These are phyloP conservation scores for Vigna mungo DNA, from an alignment of 306 rosid species.

Conservation along the genomic window DNA sequence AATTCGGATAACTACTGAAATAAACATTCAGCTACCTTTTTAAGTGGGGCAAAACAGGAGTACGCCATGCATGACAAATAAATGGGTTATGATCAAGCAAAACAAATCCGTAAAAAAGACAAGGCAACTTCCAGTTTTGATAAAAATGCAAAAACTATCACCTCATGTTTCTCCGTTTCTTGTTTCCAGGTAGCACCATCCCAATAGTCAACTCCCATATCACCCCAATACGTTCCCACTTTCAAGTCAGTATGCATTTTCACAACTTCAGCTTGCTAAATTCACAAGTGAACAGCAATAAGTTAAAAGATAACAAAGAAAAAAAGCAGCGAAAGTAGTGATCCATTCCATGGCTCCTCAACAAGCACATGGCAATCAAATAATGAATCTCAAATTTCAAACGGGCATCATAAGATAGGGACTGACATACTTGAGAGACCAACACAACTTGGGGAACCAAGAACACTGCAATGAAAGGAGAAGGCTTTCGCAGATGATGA, in stretches of 20 bases:
- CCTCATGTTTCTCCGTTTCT: conserved; percentile 72
- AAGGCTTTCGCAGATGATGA: conserved; percentile 71
- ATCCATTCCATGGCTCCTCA: neutral
- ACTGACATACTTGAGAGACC: conserved; percentile 68
- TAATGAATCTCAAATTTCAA: conserved; percentile 8
- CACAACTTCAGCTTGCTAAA: conserved; percentile 84
- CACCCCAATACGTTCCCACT: conserved; percentile 81
- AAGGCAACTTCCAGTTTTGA: neutral
- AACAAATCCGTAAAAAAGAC: conserved; percentile 15
- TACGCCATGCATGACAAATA: neutral
- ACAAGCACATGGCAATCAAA: neutral
- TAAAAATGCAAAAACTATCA: conserved; percentile 36
- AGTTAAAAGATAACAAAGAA: neutral
- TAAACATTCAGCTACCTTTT: neutral
- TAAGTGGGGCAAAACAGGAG: neutral
- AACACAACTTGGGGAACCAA: conserved; percentile 88
- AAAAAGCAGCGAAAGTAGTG: neutral
- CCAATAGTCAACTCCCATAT: conserved; percentile 82
- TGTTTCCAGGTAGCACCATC: conserved; percentile 58
- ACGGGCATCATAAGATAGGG: neutral
- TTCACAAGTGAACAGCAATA: conserved; percentile 2
- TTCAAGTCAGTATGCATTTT: conserved; percentile 68
- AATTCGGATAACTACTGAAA: neutral
- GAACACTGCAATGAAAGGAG: conserved; percentile 68
- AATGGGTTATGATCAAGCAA: neutral